Percentiles rank a stretch among this genome's conserved stretches.
Evolutionary conservation across 805 yeast species (phyloP).

Genomic region (Sungouiella blattae): DNA sequence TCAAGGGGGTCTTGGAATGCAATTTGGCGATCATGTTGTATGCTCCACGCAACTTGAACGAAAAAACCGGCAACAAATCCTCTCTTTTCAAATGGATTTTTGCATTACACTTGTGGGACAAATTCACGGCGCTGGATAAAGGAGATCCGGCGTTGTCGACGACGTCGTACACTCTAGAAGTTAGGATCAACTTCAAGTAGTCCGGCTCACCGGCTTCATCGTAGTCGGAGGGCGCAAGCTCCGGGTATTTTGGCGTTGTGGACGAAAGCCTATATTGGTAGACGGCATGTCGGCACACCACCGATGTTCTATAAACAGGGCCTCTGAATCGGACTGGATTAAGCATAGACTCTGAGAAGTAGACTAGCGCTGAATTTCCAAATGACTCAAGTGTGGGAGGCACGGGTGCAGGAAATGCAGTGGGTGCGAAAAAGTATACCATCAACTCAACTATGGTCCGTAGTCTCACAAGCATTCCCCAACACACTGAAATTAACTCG

Average conservation of each 20-base stretch:
- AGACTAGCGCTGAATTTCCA: too few species aligned
- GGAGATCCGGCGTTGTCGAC: constrained; percentile 80
- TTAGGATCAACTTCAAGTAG: constrained; percentile 82
- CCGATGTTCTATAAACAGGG: too few species aligned
- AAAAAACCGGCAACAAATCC: constrained; percentile 90
- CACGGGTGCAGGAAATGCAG: too few species aligned
- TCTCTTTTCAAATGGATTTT: constrained; percentile 83
- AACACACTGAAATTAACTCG: too few species aligned
- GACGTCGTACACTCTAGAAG: constrained; percentile 93
- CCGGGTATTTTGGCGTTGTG: constrained; percentile 36
- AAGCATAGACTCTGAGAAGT: too few species aligned
- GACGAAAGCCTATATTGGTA: background rate
- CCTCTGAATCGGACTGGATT: too few species aligned
- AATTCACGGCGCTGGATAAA: constrained; percentile 65
- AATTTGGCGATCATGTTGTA: constrained; percentile 94
- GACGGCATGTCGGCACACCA: too few species aligned
- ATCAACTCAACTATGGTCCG: too few species aligned
- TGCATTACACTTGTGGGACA: constrained; percentile 73
- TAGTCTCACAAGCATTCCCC: too few species aligned
- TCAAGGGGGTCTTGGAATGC: constrained; percentile 54
- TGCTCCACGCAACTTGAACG: constrained; percentile 96
- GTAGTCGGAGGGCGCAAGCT: constrained; percentile 48
- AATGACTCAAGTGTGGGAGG: too few species aligned
- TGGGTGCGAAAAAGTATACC: too few species aligned
- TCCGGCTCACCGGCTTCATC: constrained; percentile 73